Percentiles rank a stretch among this genome's conserved stretches.
Conservation (phyloP, 108 stramenopile species). For the Cyclotella baltica region DNA sequence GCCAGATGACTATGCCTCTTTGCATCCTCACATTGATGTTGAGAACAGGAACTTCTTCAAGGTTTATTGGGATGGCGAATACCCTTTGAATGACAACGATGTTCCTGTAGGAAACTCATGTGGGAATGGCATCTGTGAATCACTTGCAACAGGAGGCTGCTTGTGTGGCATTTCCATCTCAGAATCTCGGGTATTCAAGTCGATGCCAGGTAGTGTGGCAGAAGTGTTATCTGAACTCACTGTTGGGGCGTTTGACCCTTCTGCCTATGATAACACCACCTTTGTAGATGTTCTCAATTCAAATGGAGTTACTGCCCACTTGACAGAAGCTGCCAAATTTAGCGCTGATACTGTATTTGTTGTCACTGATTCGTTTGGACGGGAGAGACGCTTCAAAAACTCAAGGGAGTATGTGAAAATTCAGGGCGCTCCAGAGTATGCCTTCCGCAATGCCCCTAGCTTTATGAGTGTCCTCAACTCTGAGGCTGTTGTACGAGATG, state of each 20-base stretch:
- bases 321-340: constrained; percentile 29
- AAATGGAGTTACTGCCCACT: constrained; percentile 50
- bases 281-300: constrained; percentile 5
- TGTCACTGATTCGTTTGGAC: constrained; percentile 33
- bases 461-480: constrained; percentile 54
- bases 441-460: constrained; percentile 61
- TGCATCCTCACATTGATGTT: constrained; percentile 38
- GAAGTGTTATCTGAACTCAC: constrained; percentile 45
- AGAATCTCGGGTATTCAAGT: constrained; percentile 38
- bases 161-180: constrained; percentile 35
- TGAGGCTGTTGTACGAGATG: constrained; percentile 49
- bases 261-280: constrained; percentile 32
- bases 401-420: constrained; percentile 33
- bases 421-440: constrained; percentile 19
- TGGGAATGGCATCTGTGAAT: constrained; percentile 36
- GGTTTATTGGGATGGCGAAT: constrained; percentile 41
- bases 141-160: constrained; percentile 44
- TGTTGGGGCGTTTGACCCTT: constrained; percentile 51
- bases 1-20: constrained; percentile 29
- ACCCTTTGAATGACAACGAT: constrained; percentile 46
- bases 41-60: constrained; percentile 57
- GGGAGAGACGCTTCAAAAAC: constrained; percentile 39
- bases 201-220: constrained; percentile 47
- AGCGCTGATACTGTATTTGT: constrained; percentile 42
- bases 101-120: constrained; percentile 39